Base-by-base conservation (phyloP, 306 rosid species). In the Rosa multiflora region DNA sequence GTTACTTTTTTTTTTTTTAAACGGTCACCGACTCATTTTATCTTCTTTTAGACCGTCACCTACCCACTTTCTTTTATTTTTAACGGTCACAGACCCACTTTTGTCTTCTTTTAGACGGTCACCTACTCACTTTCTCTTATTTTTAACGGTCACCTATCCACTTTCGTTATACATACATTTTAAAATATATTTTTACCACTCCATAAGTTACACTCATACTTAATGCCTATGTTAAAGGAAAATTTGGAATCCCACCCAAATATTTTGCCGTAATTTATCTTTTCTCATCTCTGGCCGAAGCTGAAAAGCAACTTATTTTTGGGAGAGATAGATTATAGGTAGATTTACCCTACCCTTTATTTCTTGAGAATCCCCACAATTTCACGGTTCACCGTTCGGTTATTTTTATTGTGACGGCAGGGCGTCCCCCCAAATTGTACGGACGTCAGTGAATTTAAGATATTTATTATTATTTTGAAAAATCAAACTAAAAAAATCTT, bases 371-470 rank as follows among this genome's bases (percentile, higher is more conserved):
- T 49, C 58, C 75, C 26, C 49, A 53, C 44, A 78, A 53, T 42
- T 78, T 78, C 18, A 55, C 81, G 81, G 69, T 29, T 78, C 1
- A 55, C 81, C 81, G 70, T 32, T 3, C 5, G 72, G 61, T 76
- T 76, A 63, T 63, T 63, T 61, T 63, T 62, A 47, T 26, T 26
- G 29, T 37, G 78, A 78, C 82, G 82, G 79, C 83, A 14, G 74
- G 20, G 1, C 35, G 29, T 3, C 21, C 64, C 76, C 39, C 72
- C 62, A 26, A 48, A 56, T 44, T 46, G 51, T 15, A 66, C 76
- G 79, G 66, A 53, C 63, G 47, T 53, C 48, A 71, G 52, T 72
- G 71, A 48, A 23, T 67, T 61, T 39, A 20, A 81, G 81, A 81
- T 61, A 47, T 67, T 37, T 67, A 40, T 17, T 76, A 47, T 10